A percentile compares a stretch with the other conserved stretches of the same genome.
Evolutionary conservation across 257 asterid species (phyloP).

Genomic region (Fraxinus quadrangulata): DNA sequence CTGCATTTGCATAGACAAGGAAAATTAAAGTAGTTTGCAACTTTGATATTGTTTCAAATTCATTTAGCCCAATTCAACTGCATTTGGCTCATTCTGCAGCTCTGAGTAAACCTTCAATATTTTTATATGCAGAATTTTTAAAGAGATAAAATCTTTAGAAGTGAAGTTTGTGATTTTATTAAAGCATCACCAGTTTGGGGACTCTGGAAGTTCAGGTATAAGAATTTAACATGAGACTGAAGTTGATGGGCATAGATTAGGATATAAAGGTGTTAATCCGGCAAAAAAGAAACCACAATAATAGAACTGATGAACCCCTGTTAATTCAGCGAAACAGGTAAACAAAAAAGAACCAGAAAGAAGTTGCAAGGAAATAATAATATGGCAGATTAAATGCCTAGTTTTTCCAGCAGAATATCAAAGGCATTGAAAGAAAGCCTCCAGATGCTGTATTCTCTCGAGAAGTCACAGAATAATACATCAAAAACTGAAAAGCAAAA

Average conservation of each 20-base stretch:
- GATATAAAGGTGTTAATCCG: not conserved
- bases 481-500: not conserved
- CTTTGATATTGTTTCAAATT: not conserved
- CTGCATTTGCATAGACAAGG: constrained; percentile 47
- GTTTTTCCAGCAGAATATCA: not conserved
- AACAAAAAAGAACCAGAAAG: not conserved
- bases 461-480: not conserved
- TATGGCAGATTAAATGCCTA: not conserved
- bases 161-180: not conserved
- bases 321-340: not conserved
- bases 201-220: not conserved
- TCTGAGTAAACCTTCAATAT: constrained; percentile 9
- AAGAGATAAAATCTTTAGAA: not conserved
- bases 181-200: not conserved
- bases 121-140: not conserved
- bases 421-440: not conserved
- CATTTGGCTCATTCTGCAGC: not conserved
- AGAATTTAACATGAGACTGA: not conserved
- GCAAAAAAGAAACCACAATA: not conserved
- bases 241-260: not conserved
- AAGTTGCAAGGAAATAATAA: not conserved
- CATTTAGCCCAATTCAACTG: constrained; percentile 4
- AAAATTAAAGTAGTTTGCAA: constrained; percentile 9
- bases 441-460: not conserved
- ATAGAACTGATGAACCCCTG: not conserved